phyloP scores from a whole-genome alignment of 129 eudicot genomes.

The Chrysanthemum makinoi region DNA sequence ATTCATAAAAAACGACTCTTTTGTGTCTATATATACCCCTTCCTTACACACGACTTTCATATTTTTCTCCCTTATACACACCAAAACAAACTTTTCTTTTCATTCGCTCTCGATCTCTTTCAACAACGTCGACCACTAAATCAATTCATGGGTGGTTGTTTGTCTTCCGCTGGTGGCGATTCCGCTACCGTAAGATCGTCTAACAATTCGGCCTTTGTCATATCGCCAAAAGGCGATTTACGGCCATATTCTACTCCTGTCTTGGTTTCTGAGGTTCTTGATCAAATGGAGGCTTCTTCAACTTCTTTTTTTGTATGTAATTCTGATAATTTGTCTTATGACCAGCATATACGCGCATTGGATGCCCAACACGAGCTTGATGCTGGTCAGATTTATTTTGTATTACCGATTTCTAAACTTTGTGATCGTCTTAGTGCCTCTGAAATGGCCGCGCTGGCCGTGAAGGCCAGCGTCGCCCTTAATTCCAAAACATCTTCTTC shows the following conservation, averaged over 20 bases:
- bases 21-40: not conserved
- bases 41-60: not conserved
- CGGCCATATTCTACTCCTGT: slow-evolving; percentile 39
- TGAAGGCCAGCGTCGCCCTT: slow-evolving; percentile 69
- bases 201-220: slow-evolving; percentile 15
- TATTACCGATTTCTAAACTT: slow-evolving; percentile 44
- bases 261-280: slow-evolving; percentile 35
- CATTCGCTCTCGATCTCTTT: not conserved
- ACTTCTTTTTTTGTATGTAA: slow-evolving; percentile 48
- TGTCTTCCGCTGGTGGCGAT: slow-evolving; percentile 15
- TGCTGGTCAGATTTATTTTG: slow-evolving; percentile 61
- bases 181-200: not conserved
- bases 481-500: slow-evolving; percentile 4
- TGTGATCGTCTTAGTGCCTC: slow-evolving; percentile 49
- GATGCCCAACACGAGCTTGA: slow-evolving; percentile 35
- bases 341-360: slow-evolving; percentile 42
- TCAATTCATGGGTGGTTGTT: slow-evolving; percentile 28
- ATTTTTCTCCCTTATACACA: slow-evolving; percentile 7
- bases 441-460: slow-evolving; percentile 82
- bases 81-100: not conserved
- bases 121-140: not conserved
- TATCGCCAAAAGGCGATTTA: slow-evolving; percentile 31
- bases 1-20: slow-evolving; percentile 4
- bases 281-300: slow-evolving; percentile 18
- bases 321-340: slow-evolving; percentile 59